Evolutionary conservation across 176 grass and related monocot species (phyloP).

Genomic region (Paspalum vaginatum): DNA sequence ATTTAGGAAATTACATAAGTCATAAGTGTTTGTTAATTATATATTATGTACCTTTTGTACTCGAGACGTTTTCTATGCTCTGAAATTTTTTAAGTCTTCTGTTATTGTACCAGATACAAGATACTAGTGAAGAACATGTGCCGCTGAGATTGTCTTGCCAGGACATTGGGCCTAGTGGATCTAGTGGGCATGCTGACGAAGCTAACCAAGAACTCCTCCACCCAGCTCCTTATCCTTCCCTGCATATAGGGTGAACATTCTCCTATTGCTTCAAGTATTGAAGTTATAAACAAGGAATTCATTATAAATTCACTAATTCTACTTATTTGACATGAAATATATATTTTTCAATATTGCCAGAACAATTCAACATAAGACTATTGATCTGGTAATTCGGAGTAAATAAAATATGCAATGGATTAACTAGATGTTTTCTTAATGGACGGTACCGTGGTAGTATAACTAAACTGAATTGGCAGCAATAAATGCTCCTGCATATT

Average conservation of each 20-base stretch:
- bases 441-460: neutral
- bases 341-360: neutral
- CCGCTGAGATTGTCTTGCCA: conserved; percentile 43
- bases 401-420: conserved; percentile 4
- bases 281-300: neutral
- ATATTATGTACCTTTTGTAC: neutral
- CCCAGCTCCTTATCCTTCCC: conserved; percentile 42
- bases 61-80: neutral
- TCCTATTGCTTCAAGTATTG: neutral
- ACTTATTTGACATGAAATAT: neutral
- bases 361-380: neutral
- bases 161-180: conserved; percentile 47
- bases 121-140: conserved; percentile 49
- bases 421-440: neutral
- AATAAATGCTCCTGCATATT: neutral
- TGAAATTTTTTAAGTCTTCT: conserved; percentile 26
- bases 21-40: neutral
- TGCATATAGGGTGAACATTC: conserved; percentile 57
- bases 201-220: conserved; percentile 33
- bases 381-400: neutral
- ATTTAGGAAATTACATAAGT: neutral
- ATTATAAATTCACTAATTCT: neutral
- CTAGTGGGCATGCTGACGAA: conserved; percentile 44
- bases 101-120: conserved; percentile 48
- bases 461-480: neutral